Base-by-base conservation (phyloP, 1,284 basidiomycete species). In the Xerocomus cyaneibrunnescens region DNA sequence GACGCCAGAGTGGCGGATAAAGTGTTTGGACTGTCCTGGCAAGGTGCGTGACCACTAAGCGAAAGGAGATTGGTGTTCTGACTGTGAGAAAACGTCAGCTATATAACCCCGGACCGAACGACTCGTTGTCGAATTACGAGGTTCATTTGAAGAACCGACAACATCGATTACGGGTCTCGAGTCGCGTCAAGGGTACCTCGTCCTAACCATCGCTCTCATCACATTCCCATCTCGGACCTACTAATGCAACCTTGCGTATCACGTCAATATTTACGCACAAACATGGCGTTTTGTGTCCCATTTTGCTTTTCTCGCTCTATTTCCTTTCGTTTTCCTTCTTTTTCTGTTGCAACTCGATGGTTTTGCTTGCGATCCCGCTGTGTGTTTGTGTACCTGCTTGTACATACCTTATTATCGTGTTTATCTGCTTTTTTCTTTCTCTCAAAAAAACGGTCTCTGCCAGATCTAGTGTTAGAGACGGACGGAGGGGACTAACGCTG, bases 21-120 rank as follows among this genome's bases (percentile, higher is more conserved):
- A 92, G 70, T 99, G 96, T 71, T 68, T 87, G 54, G 96, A 98
- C 70, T 98, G 96, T 71, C 93, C 93, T 57, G 92, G 92, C 64
- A 94, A 94, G 80, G 92, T 93, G 19, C 22, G 60, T 40, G 2
- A 17, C n/a, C 19, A n/a, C n/a, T n/a, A n/a, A n/a, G 3, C 21
- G n/a, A 9, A 7, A 3, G 27, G 16, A 13, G 7, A 13, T 16
- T 14, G 7, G 16, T 3, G 28, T 41, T 37, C 30, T 50, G 27
- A 50, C n/a, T 17, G 10, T n/a, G 32, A 10, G 17, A n/a, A 10
- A 10, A 6, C 3, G 37, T 19, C 55, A 94, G 87, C 73, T 98
- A 51, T 99, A 98, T 77, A 94, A 89, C 58, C 87, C 93, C 27
- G 96, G 96, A 25, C 92, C 92, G 4, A 89, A 82, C n/a, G 87